Evolutionary conservation across 805 yeast genomes (phyloP), one percentile per base, ranked within the genome.

Genomic region (Brettanomyces sp.): DNA sequence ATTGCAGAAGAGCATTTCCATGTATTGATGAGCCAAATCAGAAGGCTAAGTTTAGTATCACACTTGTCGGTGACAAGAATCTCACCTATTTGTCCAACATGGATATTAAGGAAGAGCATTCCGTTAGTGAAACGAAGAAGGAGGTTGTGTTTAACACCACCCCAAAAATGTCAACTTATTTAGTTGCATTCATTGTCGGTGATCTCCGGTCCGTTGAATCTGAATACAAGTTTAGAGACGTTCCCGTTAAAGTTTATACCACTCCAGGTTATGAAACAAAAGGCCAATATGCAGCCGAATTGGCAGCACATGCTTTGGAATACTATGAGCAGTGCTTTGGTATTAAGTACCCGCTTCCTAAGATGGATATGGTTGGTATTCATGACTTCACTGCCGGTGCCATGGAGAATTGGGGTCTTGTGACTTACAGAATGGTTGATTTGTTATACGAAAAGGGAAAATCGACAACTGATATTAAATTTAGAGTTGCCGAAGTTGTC

Each of bases 321-420:
- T 74, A 66, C 56, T 76, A 73, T 56, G 71, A 75, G 43, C 56
- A 60, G 47, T 69, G 71, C 32, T 77, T 77, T 51, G 76, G 72
- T 49, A 62, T 76, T 46, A 62, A 62, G 40, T 87, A 85, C 58
- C 93, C 95, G 75, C 69, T 86, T 55, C 91, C 95, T 46, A 87
- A 86, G 64, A 71, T 85, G 70, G 95, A 86, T 60, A 72, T 85
- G 71, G 73, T 87, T 47, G 90, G 87, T 23, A 82, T 87, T 49
- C 90, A 83, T 56, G 80, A 85, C 45, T 84, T 82, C 57, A 73
- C 84, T 23, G 89, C 88, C 47, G 88, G 89, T 56, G 95, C 95
- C 36, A 86, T 86, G 95, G 95, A 86, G 66, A 87, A 87, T 68
- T 86, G 90, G 87, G 95, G 95, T 36, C 69, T 87, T 47, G 76